Base-by-base conservation (phyloP, 2,329 filamentous ascomycete genomes). In the Coleophoma crateriformis region DNA sequence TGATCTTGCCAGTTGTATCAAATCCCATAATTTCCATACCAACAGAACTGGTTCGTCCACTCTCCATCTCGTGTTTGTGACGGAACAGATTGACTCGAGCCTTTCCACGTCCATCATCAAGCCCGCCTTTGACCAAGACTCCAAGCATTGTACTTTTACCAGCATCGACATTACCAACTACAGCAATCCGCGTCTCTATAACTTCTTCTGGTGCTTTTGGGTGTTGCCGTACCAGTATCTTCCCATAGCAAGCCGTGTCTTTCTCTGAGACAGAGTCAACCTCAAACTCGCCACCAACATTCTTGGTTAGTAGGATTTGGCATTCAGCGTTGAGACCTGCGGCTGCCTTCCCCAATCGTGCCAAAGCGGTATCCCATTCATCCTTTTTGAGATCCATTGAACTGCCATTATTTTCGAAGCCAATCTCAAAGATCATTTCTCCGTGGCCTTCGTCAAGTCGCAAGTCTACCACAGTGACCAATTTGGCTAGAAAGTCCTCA, bases 21-120 rank as follows among this genome's bases (percentile, higher is more conserved):
- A 96, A 99, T 2, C 94, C 94, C 86, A 97, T 90, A 54, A 97
- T 97, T 68, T 99, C 94, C 91, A 97, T 95, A 39, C 94, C 92
- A 0, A 99, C 94, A 0, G 91, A 96, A 65, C 90, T 96, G 10
- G 94, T 99, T 57, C 94, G 81, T 1, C 94, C 94, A 43, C 88
- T 94, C 69, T 99, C 94, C 38, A 97, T 87, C 70, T 99, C 94
- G 64, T 99, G 94, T 70, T 99, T 97, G 69, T 99, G 94, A 14
- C 94, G 82, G 71, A 99, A 99, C 12, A 99, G 82, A 57, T 96
- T 97, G 46, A 99, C 88, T 54, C 94, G 86, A 42, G 94, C 92
- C 67, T 88, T 92, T 12, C 94, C 94, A 64, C 94, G 81, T 14
- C 94, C 94, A 69, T 99, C 94, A 61, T 99, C 94, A 2, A 99